Base-by-base conservation (phyloP, 2,329 filamentous ascomycete species). In the Tolypocladium album region DNA sequence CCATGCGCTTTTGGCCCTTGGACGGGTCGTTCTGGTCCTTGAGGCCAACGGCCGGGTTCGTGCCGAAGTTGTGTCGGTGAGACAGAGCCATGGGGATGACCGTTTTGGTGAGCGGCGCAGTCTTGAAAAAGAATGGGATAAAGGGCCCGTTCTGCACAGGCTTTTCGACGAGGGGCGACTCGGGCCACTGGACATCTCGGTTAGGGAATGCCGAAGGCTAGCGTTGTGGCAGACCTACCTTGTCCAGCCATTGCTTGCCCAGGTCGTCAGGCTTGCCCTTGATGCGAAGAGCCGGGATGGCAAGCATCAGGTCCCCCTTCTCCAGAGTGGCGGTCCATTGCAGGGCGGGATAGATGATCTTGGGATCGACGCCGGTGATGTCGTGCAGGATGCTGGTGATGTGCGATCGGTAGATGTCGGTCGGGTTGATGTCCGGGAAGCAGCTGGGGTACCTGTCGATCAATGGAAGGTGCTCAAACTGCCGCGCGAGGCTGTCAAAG, bases 1-100 rank as follows among this genome's bases (percentile, higher is more conserved):
- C 76, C 20, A 86, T 58, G 36, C 60, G 58, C 27, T 60, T 57
- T 27, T 15, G 38, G 39, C 60, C 60, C 52, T 61, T 60, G 50
- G 58, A 56, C 15, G 55, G 40, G 15, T 61, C 56, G 24, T 50
- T 59, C 24, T 59, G 60, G 55, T 61, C 58, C 56, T 40, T 57
- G 42, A 61, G 58, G 50, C 60, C 60, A 34, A 61, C 40, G 22
- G 58, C 39, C 12, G 22, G 11, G 58, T 61, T 61, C 6, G 58
- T 34, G 42, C 60, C 60, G 20, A 61, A 61, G 13, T 59, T 56
- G 1, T 38, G 36, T 36, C 56, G 56, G 56, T 61, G 60, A 3
- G 60, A 61, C 42, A 61, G 52, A 8, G 58, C 60, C 60, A 61
- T 61, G 13, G 60, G 58, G 7, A 61, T 61, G 50, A 61, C 58